A percentile compares a stretch with the other conserved stretches of the same genome.
These are phyloP conservation scores for Salvia rosmarinus DNA, from an alignment of 257 asterid genomes.

Conservation along the genomic window DNA sequence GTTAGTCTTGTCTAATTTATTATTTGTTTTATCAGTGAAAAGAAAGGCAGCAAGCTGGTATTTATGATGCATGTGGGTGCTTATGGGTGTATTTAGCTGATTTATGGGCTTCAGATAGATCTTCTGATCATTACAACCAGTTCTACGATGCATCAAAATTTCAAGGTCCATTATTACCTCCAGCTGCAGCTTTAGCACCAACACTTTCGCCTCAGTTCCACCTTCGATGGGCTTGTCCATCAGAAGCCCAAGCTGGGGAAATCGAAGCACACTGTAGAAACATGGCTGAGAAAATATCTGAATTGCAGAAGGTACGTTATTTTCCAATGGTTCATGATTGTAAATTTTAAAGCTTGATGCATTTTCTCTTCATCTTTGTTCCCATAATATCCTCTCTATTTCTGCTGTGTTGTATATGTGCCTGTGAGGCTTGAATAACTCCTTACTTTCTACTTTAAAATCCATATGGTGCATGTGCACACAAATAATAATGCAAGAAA, in stretches of 20 bases:
- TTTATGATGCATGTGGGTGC: slow-evolving; percentile 84
- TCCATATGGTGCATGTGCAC: not conserved
- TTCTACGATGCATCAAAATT: slow-evolving; percentile 79
- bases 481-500: not conserved
- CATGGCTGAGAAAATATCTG: slow-evolving; percentile 62
- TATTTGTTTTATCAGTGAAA: slow-evolving; percentile 60
- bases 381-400: not conserved
- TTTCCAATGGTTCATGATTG: slow-evolving; percentile 4
- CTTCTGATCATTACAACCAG: slow-evolving; percentile 78
- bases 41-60: slow-evolving; percentile 91
- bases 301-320: slow-evolving; percentile 67
- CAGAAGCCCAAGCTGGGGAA: slow-evolving; percentile 92
- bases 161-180: slow-evolving; percentile 78
- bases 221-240: slow-evolving; percentile 97
- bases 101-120: slow-evolving; percentile 65
- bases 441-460: not conserved
- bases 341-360: not conserved
- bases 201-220: slow-evolving; percentile 98
- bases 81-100: slow-evolving; percentile 85
- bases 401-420: not conserved
- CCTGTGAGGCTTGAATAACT: not conserved
- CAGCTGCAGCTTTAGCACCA: slow-evolving; percentile 99
- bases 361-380: not conserved
- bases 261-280: slow-evolving; percentile 78
- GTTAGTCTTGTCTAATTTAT: slow-evolving; percentile 5